phyloP scores from a whole-genome alignment of 2,329 filamentous ascomycete species.

The Penicillium sp. region DNA sequence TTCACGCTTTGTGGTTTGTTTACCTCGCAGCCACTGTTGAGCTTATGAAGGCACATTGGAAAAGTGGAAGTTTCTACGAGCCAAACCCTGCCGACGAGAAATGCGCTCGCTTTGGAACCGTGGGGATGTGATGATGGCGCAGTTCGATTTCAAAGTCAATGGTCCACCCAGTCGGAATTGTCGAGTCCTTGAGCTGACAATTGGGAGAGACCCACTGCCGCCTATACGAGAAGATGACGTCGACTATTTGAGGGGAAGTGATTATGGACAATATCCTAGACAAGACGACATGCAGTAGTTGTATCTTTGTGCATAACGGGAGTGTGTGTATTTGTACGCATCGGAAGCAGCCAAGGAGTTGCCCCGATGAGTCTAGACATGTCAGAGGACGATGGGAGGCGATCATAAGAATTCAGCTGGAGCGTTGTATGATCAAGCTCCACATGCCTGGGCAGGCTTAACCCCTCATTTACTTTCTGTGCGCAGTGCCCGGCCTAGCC shows the following conservation, averaged over 20 bases:
- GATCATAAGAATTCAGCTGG: conserved; percentile 1
- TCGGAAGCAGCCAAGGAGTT: not conserved
- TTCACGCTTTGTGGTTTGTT: too few species aligned
- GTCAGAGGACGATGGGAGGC: not conserved
- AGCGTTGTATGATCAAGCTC: conserved; percentile 8
- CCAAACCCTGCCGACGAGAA: not conserved
- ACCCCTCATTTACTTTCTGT: conserved; percentile 7
- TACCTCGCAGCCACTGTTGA: too few species aligned
- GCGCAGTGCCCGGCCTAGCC: conserved; percentile 20
- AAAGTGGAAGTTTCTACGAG: not conserved
- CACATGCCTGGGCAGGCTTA: conserved; percentile 1
- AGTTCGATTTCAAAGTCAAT: conserved; percentile 1
- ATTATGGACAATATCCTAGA: not conserved
- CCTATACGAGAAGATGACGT: conserved; percentile 27
- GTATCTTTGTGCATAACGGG: not conserved
- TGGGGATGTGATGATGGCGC: not conserved
- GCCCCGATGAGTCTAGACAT: conserved; percentile 1
- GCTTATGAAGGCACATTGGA: too few species aligned
- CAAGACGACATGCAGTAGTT: too few species aligned
- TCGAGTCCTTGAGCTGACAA: conserved; percentile 13
- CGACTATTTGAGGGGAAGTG: conserved; percentile 16
- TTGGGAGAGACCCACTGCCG: conserved; percentile 11
- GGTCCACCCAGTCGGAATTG: conserved; percentile 23
- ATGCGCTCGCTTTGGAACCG: conserved; percentile 14
- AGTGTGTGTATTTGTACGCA: not conserved